These are phyloP conservation scores for Colletotrichum scovillei DNA, from an alignment of 2,329 filamentous ascomycete species.

Conservation along the genomic window DNA sequence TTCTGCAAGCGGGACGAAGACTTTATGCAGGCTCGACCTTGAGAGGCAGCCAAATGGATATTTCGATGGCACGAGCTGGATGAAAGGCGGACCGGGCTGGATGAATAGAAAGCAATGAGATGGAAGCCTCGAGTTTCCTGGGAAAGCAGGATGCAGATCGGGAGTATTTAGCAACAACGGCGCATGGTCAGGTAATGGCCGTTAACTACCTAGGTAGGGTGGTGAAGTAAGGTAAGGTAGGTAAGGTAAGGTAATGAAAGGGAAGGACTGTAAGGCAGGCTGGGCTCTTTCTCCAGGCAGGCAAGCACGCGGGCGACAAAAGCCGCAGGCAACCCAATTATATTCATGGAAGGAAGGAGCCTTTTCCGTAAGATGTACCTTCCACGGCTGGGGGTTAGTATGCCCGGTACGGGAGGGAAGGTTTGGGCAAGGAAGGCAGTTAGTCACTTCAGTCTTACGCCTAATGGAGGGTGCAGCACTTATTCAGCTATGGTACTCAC, in stretches of 20 bases:
- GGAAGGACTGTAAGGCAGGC: not conserved
- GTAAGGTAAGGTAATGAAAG: no score
- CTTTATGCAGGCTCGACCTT: not conserved
- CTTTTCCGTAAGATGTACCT: not conserved
- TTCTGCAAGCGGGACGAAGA: not conserved
- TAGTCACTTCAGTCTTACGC: not conserved
- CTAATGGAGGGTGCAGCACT: not conserved
- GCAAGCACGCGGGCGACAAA: not conserved
- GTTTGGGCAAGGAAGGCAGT: no score
- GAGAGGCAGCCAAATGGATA: not conserved
- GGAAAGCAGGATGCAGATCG: slow-evolving; percentile 7
- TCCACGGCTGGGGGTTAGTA: not conserved
- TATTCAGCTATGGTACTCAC: no score
- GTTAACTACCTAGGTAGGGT: not conserved
- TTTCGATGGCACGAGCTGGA: not conserved
- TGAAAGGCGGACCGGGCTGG: not conserved
- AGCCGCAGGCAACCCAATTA: not conserved
- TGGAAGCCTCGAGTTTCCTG: not conserved
- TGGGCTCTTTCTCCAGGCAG: slow-evolving; percentile 2
- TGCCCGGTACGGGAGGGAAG: no score
- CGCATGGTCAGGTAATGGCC: not conserved
- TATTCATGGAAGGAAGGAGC: not conserved
- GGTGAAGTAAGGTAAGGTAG: no score
- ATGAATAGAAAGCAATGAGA: not conserved
- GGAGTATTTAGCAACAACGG: not conserved